Base-by-base conservation (phyloP, 805 yeast genomes). In the Barnettozyma pratensis region DNA sequence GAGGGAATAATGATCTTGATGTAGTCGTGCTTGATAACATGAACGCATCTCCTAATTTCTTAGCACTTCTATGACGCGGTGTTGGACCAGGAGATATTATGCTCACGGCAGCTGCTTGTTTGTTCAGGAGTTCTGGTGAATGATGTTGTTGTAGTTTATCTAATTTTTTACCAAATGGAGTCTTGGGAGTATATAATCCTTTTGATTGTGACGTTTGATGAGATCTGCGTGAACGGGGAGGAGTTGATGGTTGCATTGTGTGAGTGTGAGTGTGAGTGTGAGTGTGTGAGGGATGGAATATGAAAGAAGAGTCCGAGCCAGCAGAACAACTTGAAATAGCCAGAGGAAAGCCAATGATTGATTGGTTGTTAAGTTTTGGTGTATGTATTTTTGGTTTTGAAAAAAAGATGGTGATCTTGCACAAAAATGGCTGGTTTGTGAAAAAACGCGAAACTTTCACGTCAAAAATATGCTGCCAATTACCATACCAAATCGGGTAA, bases 1-100 rank as follows among this genome's bases (percentile, higher is more conserved):
- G 63, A 12, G 64, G 65, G 47, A 61, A 61, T 5, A 60, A 37
- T 4, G 57, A 46, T 50, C 62, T 58, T 27, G 57, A 50, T 1
- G 53, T 46, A 42, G 28, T 47, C 45, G 31, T 38, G 7, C 37
- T 45, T 11, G 43, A 41, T 3, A 52, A 14, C 12, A 41, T 32
- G 10, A 54, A 31, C 6, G 56, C 53, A 38, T 51, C 55, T 4
- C 53, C 53, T 7, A 49, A 34, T 46, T 49, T 57, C 44, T 51
- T 54, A 12, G 48, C 37, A 28, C 41, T 39, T 8, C 54, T 48
- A 32, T 54, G 59, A 31, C 60, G 57, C 14, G 63, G 63, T 3
- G 64, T 60, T n/a, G 51, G 51, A 5, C 50, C 47, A 3, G 64
- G 64, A 11, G 64, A 54, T 5, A 46, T 42, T 19, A 40, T 36